Evolutionary conservation across 257 asterid species (phyloP), one percentile per base, ranked within the genome.

Genomic region (Ballota nigra): DNA sequence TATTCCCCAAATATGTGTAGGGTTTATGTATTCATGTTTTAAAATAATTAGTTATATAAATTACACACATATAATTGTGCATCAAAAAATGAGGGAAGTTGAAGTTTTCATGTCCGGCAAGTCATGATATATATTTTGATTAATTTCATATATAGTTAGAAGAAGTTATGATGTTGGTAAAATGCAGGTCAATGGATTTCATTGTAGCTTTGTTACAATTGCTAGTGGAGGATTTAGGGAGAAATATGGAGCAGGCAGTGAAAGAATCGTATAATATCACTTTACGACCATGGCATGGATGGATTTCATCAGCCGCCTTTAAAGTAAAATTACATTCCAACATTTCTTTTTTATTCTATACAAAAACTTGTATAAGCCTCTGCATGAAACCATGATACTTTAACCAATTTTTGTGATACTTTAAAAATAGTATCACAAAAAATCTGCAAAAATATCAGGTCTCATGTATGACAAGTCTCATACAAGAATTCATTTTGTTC

Each of bases 281-380:
- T 62, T 83, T 92, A 26, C 90, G 82, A 76, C 97, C 98, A 75
- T 92, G 97, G 97, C 97, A 92, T 82, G 97, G 98, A 70, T 92
- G 98, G 98, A 90, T 92, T 73, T 85, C 97, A 75, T 85, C 97
- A 0, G 87, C 98, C 0, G 97, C 98, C 59, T 90, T 78, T 64
- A 83, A 49, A 83, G 98, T 92, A 52, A 52, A 28, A 18, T 20
- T 0, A 7, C 59, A 18, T n/a, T 47, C 55, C 55, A 47, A 47
- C 10, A 15, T 8, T 45, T 45, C 20, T 45, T 33, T 43, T 45
- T 4, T n/a, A 8, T 41, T 41, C 5, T 2, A 13, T 3, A 41
- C 6, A 41, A 41, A 41, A 41, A 12, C 13, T 12, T 41, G 51
- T 13, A 41, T 4, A 18, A 41, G 8, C 4, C 16, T 41, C 51